A percentile compares a stretch with the other conserved stretches of the same genome.
Conservation (phyloP, 208 protist species). For the Novymonas esmeraldas region DNA sequence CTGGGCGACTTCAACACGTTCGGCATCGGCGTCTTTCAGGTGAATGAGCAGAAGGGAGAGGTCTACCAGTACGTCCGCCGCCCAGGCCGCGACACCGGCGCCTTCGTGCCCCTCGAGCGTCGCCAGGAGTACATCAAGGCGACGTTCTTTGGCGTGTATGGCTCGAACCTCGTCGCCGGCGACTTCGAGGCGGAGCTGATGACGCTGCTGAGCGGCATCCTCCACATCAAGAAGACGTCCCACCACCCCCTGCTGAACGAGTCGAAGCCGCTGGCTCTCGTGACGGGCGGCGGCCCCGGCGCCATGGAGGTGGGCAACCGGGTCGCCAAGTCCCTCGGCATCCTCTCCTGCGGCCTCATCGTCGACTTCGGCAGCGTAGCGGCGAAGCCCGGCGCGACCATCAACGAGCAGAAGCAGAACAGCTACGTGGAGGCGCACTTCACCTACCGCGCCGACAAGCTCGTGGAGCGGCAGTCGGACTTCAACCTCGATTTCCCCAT, state of each 20-base stretch:
- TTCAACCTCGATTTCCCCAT: slow-evolving; percentile 95
- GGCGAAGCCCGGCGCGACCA: slow-evolving; percentile 80
- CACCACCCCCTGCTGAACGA: slow-evolving; percentile 80
- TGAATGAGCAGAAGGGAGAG: slow-evolving; percentile 77
- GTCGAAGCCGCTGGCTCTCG: slow-evolving; percentile 77
- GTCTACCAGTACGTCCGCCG: slow-evolving; percentile 91
- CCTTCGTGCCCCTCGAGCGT: slow-evolving; percentile 88
- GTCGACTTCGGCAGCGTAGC: slow-evolving; percentile 91
- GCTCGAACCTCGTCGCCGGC: slow-evolving; percentile 91
- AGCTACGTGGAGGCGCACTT: slow-evolving; percentile 92
- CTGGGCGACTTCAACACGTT: slow-evolving; percentile 89
- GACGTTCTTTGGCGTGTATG: slow-evolving; percentile 93
- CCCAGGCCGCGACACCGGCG: slow-evolving; percentile 70
- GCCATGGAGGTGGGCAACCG: slow-evolving; percentile 95
- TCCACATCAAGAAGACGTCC: slow-evolving; percentile 67
- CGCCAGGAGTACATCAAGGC: slow-evolving; percentile 88
- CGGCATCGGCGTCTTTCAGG: slow-evolving; percentile 88
- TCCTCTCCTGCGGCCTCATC: slow-evolving; percentile 90
- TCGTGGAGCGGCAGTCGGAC: slow-evolving; percentile 93
- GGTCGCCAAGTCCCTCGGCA: slow-evolving; percentile 88
- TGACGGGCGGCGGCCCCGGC: slow-evolving; percentile 92
- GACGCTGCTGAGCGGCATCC: slow-evolving; percentile 82
- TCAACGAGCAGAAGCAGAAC: slow-evolving; percentile 94
- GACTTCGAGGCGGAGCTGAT: slow-evolving; percentile 92
- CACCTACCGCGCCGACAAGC: slow-evolving; percentile 91